Percentiles rank a stretch among this genome's conserved stretches.
phyloP scores from a whole-genome alignment of 768 basidiomycete species.

The Trametes cingulata region DNA sequence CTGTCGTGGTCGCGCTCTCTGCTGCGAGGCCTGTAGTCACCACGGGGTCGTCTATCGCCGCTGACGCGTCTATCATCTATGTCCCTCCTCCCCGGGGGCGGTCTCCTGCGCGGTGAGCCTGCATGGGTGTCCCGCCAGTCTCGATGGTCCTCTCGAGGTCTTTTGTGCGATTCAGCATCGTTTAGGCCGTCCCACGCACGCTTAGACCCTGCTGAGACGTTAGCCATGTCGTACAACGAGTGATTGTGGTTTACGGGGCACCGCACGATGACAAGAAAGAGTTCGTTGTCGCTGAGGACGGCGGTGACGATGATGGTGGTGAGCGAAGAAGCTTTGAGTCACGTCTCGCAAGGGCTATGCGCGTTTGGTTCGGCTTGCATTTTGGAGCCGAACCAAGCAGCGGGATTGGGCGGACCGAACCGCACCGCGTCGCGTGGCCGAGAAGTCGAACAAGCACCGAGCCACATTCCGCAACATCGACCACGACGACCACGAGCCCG shows the following conservation, averaged over 20 bases:
- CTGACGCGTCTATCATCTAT: slow-evolving; percentile 37
- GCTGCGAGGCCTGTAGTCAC: slow-evolving; percentile 33
- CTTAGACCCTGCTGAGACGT: slow-evolving; percentile 82
- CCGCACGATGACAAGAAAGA: slow-evolving; percentile 69
- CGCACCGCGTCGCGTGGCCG: slow-evolving; percentile 3
- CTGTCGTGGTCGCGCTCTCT: slow-evolving; percentile 37
- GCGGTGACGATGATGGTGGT: slow-evolving; percentile 16
- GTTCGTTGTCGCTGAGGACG: slow-evolving; percentile 17
- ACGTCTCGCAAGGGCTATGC: not conserved
- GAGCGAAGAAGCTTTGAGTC: slow-evolving; percentile 3
- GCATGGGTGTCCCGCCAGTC: slow-evolving; percentile 75
- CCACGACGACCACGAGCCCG: slow-evolving; percentile 9
- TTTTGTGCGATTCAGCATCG: slow-evolving; percentile 48
- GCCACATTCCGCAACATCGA: slow-evolving; percentile 12
- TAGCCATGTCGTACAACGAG: slow-evolving; percentile 59
- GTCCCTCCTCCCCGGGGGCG: slow-evolving; percentile 36
- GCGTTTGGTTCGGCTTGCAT: slow-evolving; percentile 3
- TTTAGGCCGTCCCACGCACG: slow-evolving; percentile 67
- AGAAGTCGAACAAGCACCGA: slow-evolving; percentile 24
- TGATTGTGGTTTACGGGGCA: slow-evolving; percentile 68
- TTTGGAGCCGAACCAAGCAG: slow-evolving; percentile 1
- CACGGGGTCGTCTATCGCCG: slow-evolving; percentile 27
- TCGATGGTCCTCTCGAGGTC: slow-evolving; percentile 54
- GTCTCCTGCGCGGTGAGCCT: slow-evolving; percentile 36
- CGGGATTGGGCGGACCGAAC: too few species aligned